Percentiles rank a stretch among this genome's conserved stretches.
These are phyloP conservation scores for Linum tenue DNA, from an alignment of 345 rosid species.

Conservation along the genomic window DNA sequence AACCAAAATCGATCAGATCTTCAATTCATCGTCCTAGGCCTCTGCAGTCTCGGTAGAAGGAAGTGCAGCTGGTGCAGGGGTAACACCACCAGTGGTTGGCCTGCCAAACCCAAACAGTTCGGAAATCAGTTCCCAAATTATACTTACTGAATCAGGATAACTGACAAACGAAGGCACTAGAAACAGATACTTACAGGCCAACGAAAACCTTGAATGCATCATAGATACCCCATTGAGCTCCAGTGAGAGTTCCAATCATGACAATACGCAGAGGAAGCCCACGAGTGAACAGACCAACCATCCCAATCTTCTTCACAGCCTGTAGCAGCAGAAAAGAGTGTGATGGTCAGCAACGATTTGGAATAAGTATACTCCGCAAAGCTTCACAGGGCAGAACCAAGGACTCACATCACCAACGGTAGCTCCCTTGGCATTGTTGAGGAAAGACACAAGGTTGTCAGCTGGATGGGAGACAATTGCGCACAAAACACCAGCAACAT, in stretches of 20 bases:
- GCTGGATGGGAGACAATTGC: slow-evolving; percentile 95
- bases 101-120: slow-evolving; percentile 30
- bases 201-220: slow-evolving; percentile 97
- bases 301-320: slow-evolving; percentile 95
- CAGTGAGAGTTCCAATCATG: slow-evolving; percentile 97
- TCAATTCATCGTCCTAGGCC: slow-evolving; percentile 16
- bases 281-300: slow-evolving; percentile 87
- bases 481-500: slow-evolving; percentile 80
- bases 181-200: slow-evolving; percentile 67
- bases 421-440: slow-evolving; percentile 90
- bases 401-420: slow-evolving; percentile 69
- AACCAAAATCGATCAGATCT: not conserved
- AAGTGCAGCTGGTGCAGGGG: slow-evolving; percentile 36
- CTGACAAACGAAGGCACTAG: not conserved
- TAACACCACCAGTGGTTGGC: slow-evolving; percentile 92
- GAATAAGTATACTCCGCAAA: not conserved
- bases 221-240: slow-evolving; percentile 95
- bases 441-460: slow-evolving; percentile 93
- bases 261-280: slow-evolving; percentile 96
- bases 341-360: not conserved
- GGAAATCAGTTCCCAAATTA: not conserved
- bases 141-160: not conserved
- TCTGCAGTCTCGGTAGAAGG: slow-evolving; percentile 29
- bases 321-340: slow-evolving; percentile 18
- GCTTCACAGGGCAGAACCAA: not conserved